phyloP scores from a whole-genome alignment of 2,329 filamentous ascomycete species.

The Pseudocercospora macadamiae region DNA sequence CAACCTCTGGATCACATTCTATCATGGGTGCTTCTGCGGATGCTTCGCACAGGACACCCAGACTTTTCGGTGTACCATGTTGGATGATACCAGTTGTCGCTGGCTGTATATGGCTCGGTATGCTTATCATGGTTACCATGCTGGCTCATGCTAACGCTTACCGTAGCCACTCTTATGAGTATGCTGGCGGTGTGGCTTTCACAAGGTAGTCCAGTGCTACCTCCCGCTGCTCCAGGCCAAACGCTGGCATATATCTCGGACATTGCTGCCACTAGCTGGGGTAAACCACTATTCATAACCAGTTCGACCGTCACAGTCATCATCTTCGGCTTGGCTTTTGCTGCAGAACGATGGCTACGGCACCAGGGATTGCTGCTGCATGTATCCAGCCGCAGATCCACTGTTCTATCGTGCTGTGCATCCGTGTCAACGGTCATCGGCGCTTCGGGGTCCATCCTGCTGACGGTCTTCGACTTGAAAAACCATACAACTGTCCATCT shows the following conservation, averaged over 20 bases:
- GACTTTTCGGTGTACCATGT: background rate
- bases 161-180: background rate
- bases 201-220: background rate
- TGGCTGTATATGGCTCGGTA: constrained; percentile 5
- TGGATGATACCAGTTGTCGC: constrained; percentile 1
- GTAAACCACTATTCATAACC: constrained; percentile 7
- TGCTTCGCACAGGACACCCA: background rate
- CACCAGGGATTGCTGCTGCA: constrained; percentile 1
- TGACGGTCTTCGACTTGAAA: background rate
- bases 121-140: background rate
- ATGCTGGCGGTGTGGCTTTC: background rate
- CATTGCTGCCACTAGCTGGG: background rate
- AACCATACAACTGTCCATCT: background rate
- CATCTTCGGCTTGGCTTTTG: constrained; percentile 2
- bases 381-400: background rate
- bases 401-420: background rate
- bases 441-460: background rate
- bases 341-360: constrained; percentile 5
- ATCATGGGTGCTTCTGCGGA: background rate
- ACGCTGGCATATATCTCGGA: constrained; percentile 3
- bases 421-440: background rate
- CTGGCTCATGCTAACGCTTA: background rate
- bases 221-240: background rate
- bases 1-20: background rate
- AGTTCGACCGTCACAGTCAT: background rate